phyloP scores from a whole-genome alignment of 768 basidiomycete genomes.

The Pleurotus citrinopileatus region DNA sequence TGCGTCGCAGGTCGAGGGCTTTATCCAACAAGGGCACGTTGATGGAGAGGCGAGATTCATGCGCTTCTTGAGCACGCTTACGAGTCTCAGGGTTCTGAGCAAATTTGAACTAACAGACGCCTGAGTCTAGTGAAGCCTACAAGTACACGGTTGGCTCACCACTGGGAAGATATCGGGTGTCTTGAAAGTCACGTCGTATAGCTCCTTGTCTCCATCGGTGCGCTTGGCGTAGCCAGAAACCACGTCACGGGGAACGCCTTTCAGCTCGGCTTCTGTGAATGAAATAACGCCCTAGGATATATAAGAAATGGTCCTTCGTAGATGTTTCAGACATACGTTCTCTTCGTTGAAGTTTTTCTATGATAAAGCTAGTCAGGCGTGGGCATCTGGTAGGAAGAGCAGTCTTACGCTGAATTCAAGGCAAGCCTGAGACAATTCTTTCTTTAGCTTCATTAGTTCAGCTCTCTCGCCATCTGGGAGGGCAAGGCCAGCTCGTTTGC shows the following conservation, averaged over 20 bases:
- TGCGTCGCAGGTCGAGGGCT: slow-evolving; percentile 65
- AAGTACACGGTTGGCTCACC: slow-evolving; percentile 1
- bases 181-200: slow-evolving; percentile 23
- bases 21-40: slow-evolving; percentile 72
- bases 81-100: slow-evolving; percentile 72
- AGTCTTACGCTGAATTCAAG: slow-evolving; percentile 73
- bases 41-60: slow-evolving; percentile 63
- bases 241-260: slow-evolving; percentile 79
- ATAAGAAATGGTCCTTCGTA: background rate
- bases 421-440: slow-evolving; percentile 72
- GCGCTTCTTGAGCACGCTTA: slow-evolving; percentile 58
- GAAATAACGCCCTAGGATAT: slow-evolving; percentile 50
- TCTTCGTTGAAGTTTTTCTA: slow-evolving; percentile 92
- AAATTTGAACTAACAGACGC: slow-evolving; percentile 63
- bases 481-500: slow-evolving; percentile 75
- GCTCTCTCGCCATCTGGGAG: slow-evolving; percentile 62
- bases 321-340: slow-evolving; percentile 41
- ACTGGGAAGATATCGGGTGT: slow-evolving; percentile 15
- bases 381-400: background rate
- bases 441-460: slow-evolving; percentile 60
- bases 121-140: background rate
- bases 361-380: slow-evolving; percentile 4
- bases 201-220: slow-evolving; percentile 59
- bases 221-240: slow-evolving; percentile 74
- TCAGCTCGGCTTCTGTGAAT: slow-evolving; percentile 71